These are phyloP conservation scores for Streptanthus diversifolius DNA, from an alignment of 345 rosid species.

Conservation along the genomic window DNA sequence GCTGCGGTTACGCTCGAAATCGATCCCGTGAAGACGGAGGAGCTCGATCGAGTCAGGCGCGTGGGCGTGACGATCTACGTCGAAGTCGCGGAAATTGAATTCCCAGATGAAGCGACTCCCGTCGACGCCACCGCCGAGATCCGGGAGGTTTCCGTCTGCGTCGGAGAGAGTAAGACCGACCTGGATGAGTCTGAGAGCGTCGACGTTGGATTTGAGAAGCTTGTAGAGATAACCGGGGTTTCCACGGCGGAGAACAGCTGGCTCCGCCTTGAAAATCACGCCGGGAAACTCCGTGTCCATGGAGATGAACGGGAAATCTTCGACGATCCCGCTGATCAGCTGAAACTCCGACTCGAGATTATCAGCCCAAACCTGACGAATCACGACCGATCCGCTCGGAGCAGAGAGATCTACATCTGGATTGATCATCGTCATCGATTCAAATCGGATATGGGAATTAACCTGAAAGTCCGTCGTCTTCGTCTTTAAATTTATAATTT, in stretches of 20 bases:
- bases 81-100: conserved; percentile 88
- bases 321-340: conserved; percentile 56
- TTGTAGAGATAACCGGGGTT: conserved; percentile 59
- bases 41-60: conserved; percentile 81
- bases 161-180: conserved; percentile 81
- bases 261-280: conserved; percentile 38
- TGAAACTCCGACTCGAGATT: conserved; percentile 67
- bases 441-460: background rate
- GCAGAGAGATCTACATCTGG: conserved; percentile 15
- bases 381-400: conserved; percentile 29
- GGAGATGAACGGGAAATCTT: conserved; percentile 58
- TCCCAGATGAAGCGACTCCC: conserved; percentile 68
- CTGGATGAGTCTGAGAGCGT: conserved; percentile 73
- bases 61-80: conserved; percentile 63
- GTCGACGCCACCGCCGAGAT: conserved; percentile 38
- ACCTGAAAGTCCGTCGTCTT: background rate
- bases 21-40: conserved; percentile 76
- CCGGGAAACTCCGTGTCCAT: conserved; percentile 99
- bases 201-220: conserved; percentile 77
- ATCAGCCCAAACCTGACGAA: conserved; percentile 74
- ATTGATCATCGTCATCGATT: conserved; percentile 17
- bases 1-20: conserved; percentile 60
- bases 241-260: conserved; percentile 20
- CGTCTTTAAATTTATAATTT: background rate
- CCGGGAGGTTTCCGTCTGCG: conserved; percentile 61